These are phyloP conservation scores for Umbelopsis vinacea DNA, from an alignment of 192 early-diverging fungal species.

Conservation along the genomic window DNA sequence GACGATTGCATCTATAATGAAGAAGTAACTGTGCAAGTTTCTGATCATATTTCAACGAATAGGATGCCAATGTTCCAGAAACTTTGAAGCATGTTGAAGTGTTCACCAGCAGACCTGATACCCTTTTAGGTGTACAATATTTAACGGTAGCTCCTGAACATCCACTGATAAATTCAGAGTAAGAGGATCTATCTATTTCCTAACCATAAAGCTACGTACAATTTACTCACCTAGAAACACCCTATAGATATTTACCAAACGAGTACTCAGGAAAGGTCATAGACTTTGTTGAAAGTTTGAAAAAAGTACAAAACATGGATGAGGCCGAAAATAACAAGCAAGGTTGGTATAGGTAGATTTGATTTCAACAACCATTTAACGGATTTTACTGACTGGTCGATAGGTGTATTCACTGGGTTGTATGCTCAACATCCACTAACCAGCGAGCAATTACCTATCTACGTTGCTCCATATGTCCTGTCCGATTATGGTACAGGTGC, in stretches of 20 bases:
- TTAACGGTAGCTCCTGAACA: slow-evolving; percentile 72
- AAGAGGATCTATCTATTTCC: background rate
- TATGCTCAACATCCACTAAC: slow-evolving; percentile 69
- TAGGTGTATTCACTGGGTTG: slow-evolving; percentile 66
- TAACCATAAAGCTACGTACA: too few species aligned
- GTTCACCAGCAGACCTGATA: slow-evolving; percentile 82
- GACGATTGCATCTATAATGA: background rate
- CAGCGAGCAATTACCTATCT: slow-evolving; percentile 62
- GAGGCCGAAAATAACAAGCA: slow-evolving; percentile 41
- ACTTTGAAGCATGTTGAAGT: slow-evolving; percentile 50
- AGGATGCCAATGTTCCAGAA: background rate
- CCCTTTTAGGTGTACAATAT: slow-evolving; percentile 75
- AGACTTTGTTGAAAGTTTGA: slow-evolving; percentile 31
- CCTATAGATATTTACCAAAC: slow-evolving; percentile 22
- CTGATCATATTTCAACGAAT: background rate
- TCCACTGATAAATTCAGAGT: slow-evolving; percentile 35
- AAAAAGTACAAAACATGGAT: slow-evolving; percentile 33
- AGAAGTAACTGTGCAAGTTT: background rate
- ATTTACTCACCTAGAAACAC: too few species aligned
- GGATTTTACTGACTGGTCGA: background rate
- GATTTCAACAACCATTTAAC: too few species aligned
- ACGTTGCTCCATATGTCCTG: slow-evolving; percentile 74
- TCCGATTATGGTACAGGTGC: slow-evolving; percentile 81
- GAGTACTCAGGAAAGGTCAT: slow-evolving; percentile 31
- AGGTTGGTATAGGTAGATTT: slow-evolving; percentile 1